Base-by-base conservation (phyloP, 345 rosid genomes). In the Populus alba region DNA sequence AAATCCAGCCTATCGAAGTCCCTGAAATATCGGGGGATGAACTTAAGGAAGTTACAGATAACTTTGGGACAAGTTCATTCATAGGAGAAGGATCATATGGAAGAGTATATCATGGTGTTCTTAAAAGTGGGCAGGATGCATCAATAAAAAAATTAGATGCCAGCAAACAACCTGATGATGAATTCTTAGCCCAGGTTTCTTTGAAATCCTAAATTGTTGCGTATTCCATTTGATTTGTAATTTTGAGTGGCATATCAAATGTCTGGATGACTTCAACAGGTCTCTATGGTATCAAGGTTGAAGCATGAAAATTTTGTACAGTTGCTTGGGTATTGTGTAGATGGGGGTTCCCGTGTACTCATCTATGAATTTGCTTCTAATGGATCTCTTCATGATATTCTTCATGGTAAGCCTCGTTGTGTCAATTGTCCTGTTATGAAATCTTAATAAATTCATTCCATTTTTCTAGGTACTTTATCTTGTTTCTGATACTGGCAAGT, bases 51-150 rank as follows among this genome's bases (percentile, higher is more conserved):
- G 81, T 90, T 47, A 90, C 97, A 0, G 87, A 87, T 11, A 90
- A 90, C 77, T 92, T 87, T 81, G 90, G 93, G 66, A 81, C 91
- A 47, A 85, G 79, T 83, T 79, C 88, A 41, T 89, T 94, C 82
- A 90, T 94, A 68, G 98, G 97, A 29, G 98, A 94, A 85, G 97
- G 98, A 18, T 94, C 98, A 0, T 91, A 92, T 75, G 98, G 98
- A 84, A 89, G 97, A 83, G 97, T 92, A 15, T 94, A 91, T 77
- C 87, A 88, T 74, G 97, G 97, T 71, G 81, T 84, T 41, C 88
- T 92, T 69, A 88, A 85, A 79, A 90, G 83, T 85, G 96, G 85
- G 33, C 90, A 82, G 59, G 86, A 88, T 63, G 90, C 93, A 38
- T 97, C 98, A n/a, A 88, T 94, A 9, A 94, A 94, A 85, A 94